A percentile compares a stretch with the other conserved stretches of the same genome.
Evolutionary conservation across 306 rosid genomes (phyloP).

Genomic region (Lathyrus sativus): DNA sequence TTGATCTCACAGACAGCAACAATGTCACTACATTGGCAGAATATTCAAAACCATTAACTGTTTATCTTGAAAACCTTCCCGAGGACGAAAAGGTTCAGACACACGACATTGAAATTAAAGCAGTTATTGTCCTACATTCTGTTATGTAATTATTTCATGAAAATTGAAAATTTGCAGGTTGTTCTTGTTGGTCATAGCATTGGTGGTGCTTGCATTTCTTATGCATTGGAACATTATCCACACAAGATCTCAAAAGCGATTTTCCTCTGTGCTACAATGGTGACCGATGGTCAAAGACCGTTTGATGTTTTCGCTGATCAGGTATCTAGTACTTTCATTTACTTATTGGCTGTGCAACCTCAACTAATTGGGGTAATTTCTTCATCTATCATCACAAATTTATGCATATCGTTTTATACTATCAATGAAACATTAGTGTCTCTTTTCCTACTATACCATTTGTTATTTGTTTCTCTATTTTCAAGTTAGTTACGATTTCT

Average conservation of each 20-base stretch:
- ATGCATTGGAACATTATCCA: conserved; percentile 84
- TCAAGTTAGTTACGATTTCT: too few relatives aligned
- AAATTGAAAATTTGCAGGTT: conserved; percentile 59
- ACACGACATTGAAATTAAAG: conserved; percentile 7
- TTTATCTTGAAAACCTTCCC: conserved; percentile 71
- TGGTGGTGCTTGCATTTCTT: conserved; percentile 95
- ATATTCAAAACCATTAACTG: conserved; percentile 82
- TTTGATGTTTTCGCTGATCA: conserved; percentile 84
- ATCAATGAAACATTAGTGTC: too few relatives aligned
- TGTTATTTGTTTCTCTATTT: too few relatives aligned
- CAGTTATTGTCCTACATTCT: conserved; percentile 23
- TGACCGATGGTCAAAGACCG: conserved; percentile 81
- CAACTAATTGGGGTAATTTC: conserved; percentile 16
- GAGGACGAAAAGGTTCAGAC: conserved; percentile 82
- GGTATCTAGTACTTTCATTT: conserved; percentile 50
- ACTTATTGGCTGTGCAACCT: conserved; percentile 28
- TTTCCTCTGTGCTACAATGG: conserved; percentile 95
- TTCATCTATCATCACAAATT: conserved; percentile 18
- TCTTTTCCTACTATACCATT: too few relatives aligned
- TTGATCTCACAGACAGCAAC: conserved; percentile 79
- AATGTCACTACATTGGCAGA: conserved; percentile 64
- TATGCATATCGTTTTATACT: too few relatives aligned
- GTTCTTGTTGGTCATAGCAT: conserved; percentile 91
- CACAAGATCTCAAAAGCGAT: conserved; percentile 80
- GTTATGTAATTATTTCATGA: conserved; percentile 25